phyloP scores from a whole-genome alignment of 2,329 filamentous ascomycete species.

The Cercospora zeina region DNA sequence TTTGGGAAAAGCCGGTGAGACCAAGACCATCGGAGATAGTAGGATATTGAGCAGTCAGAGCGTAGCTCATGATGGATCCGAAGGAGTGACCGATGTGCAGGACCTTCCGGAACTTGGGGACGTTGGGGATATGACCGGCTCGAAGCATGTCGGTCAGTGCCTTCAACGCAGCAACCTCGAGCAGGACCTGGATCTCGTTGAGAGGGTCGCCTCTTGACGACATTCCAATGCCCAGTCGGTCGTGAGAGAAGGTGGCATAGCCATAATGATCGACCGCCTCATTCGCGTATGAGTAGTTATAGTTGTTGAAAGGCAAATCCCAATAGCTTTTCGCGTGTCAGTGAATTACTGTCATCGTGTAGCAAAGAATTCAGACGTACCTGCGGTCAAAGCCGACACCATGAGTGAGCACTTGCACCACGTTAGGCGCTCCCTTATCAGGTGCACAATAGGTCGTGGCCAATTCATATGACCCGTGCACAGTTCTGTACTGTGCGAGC shows the following conservation, averaged over 20 bases:
- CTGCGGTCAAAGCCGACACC: constrained; percentile 57
- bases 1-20: constrained; percentile 61
- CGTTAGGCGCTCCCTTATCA: constrained; percentile 43
- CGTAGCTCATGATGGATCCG: constrained; percentile 60
- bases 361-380: constrained; percentile 20
- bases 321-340: constrained; percentile 60
- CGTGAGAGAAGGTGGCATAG: constrained; percentile 62
- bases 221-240: constrained; percentile 62
- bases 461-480: constrained; percentile 58
- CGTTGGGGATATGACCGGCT: constrained; percentile 45
- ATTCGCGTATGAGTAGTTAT: constrained; percentile 64
- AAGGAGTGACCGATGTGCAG: constrained; percentile 66
- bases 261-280: constrained; percentile 56
- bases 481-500: constrained; percentile 48
- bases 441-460: constrained; percentile 64
- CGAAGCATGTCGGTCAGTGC: constrained; percentile 56
- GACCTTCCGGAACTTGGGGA: constrained; percentile 48
- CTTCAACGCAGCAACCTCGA: constrained; percentile 60
- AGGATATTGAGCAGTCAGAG: constrained; percentile 55
- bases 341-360: constrained; percentile 42
- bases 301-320: constrained; percentile 57
- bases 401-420: constrained; percentile 55
- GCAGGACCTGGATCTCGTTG: constrained; percentile 59
- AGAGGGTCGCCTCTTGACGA: constrained; percentile 61
- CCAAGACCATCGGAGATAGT: constrained; percentile 58